Evolutionary conservation across 306 rosid genomes (phyloP).

Genomic region (Psophocarpus tetragonolobus): DNA sequence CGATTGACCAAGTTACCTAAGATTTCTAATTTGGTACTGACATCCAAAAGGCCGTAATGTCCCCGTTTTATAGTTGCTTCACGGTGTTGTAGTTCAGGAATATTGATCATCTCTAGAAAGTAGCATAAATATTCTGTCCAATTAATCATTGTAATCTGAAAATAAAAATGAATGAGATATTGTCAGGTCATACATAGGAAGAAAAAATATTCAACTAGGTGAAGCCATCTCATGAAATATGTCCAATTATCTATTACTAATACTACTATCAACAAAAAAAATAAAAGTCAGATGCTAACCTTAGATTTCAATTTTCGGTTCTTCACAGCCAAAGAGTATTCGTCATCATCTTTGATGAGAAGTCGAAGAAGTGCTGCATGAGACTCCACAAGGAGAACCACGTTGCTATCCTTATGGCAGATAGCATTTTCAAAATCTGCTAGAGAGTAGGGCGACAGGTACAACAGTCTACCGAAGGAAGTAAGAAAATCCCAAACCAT

Average conservation of each 20-base stretch:
- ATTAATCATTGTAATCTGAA: conserved; percentile 78
- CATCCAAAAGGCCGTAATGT: conserved; percentile 82
- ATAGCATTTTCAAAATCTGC: conserved; percentile 90
- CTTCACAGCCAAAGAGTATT: conserved; percentile 53
- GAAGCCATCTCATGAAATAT: background rate
- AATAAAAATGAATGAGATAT: conserved; percentile 33
- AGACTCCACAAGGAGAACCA: conserved; percentile 82
- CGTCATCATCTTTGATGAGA: conserved; percentile 62
- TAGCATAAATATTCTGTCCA: conserved; percentile 84
- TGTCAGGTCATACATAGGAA: conserved; percentile 14
- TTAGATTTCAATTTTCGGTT: conserved; percentile 57
- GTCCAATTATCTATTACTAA: conserved; percentile 16
- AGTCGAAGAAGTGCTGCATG: conserved; percentile 81
- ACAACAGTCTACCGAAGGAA: conserved; percentile 68
- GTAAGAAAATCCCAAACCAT: conserved; percentile 94
- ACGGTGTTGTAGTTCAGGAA: conserved; percentile 54
- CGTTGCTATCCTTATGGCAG: conserved; percentile 75
- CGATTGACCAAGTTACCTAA: conserved; percentile 64
- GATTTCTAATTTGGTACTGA: conserved; percentile 63
- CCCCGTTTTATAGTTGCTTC: conserved; percentile 83
- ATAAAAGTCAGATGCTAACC: conserved; percentile 49
- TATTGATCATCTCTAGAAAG: conserved; percentile 70
- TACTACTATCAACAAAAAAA: conserved; percentile 20
- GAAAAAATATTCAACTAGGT: background rate
- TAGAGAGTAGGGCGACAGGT: conserved; percentile 74